These are phyloP conservation scores for Hyaloscypha variabilis DNA, from an alignment of 495 filamentous ascomycete species.

Conservation along the genomic window DNA sequence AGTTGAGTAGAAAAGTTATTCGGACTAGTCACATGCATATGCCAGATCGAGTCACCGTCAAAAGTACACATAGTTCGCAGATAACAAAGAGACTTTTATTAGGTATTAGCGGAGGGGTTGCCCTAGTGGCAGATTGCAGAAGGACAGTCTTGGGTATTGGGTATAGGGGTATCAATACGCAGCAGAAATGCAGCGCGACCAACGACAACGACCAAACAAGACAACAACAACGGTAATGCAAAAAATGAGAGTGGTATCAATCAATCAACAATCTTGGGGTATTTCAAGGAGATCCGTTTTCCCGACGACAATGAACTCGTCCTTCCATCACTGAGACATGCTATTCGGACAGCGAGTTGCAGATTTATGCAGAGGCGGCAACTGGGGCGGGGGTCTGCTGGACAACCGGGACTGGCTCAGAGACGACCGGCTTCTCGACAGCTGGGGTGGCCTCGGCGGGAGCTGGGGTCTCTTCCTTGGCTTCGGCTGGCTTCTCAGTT, in stretches of 20 bases:
- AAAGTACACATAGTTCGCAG: neutral
- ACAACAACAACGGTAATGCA: slow-evolving; percentile 32
- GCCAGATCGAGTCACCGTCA: neutral
- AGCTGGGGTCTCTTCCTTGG: slow-evolving; percentile 46
- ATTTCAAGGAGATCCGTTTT: slow-evolving; percentile 36
- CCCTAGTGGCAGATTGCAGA: slow-evolving; percentile 38
- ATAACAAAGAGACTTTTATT: slow-evolving; percentile 35
- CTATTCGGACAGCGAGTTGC: slow-evolving; percentile 18
- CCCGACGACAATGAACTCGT: slow-evolving; percentile 35
- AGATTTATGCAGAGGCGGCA: slow-evolving; percentile 32
- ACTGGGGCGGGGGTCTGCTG: slow-evolving; percentile 25
- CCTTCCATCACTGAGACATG: slow-evolving; percentile 22
- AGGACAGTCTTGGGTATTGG: slow-evolving; percentile 37
- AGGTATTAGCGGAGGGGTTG: slow-evolving; percentile 34
- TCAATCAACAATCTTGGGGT: slow-evolving; percentile 35
- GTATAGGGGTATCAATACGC: slow-evolving; percentile 39
- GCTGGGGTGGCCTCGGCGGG: slow-evolving; percentile 39
- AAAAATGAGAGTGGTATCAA: slow-evolving; percentile 39
- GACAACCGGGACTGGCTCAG: slow-evolving; percentile 31
- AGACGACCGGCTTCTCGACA: slow-evolving; percentile 25
- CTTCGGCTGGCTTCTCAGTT: slow-evolving; percentile 42
- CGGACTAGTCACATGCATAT: neutral
- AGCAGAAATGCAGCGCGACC: slow-evolving; percentile 22
- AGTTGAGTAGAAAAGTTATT: too few species aligned
- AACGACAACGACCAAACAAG: slow-evolving; percentile 23